Percentiles rank a stretch among this genome's conserved stretches.
These are phyloP conservation scores for Colletotrichum sp. DNA, from an alignment of 2,329 filamentous ascomycete species.

Conservation along the genomic window DNA sequence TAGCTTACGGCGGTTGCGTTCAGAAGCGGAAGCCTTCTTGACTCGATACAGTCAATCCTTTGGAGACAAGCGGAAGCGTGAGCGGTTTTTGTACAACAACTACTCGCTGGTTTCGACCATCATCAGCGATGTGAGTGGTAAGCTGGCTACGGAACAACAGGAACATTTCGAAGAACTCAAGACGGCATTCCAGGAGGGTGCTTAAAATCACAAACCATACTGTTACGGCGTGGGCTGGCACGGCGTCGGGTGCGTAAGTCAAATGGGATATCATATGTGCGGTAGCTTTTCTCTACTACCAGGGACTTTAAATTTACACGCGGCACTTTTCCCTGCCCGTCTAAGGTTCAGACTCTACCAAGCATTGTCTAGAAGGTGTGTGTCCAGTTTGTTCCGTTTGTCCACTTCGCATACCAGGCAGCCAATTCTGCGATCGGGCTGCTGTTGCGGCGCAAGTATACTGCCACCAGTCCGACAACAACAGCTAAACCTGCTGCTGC, in stretches of 20 bases:
- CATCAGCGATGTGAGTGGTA: constrained; percentile 77
- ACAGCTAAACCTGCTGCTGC: constrained; percentile 68
- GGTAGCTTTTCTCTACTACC: not conserved
- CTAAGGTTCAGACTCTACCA: not conserved
- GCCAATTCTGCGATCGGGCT: constrained; percentile 20
- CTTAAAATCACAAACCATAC: constrained; percentile 20
- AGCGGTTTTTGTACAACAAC: constrained; percentile 93
- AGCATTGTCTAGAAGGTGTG: constrained; percentile 9
- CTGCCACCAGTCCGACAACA: constrained; percentile 69
- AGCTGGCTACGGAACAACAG: constrained; percentile 76
- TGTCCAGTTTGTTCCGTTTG: constrained; percentile 11
- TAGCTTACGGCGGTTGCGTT: constrained; percentile 76
- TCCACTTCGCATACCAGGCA: constrained; percentile 21
- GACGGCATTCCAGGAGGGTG: constrained; percentile 57
- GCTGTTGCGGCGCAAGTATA: constrained; percentile 65
- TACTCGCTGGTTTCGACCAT: constrained; percentile 95
- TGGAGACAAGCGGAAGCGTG: constrained; percentile 79
- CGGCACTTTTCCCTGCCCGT: not conserved
- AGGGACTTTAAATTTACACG: not conserved
- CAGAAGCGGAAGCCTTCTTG: constrained; percentile 85
- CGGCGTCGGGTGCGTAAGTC: constrained; percentile 6
- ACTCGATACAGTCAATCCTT: constrained; percentile 77
- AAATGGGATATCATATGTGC: constrained; percentile 6
- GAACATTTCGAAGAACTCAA: constrained; percentile 75
- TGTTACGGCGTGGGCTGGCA: not conserved